Evolutionary conservation across 108 stramenopile species (phyloP).

Genomic region (Fragilariopsis cylindrus): DNA sequence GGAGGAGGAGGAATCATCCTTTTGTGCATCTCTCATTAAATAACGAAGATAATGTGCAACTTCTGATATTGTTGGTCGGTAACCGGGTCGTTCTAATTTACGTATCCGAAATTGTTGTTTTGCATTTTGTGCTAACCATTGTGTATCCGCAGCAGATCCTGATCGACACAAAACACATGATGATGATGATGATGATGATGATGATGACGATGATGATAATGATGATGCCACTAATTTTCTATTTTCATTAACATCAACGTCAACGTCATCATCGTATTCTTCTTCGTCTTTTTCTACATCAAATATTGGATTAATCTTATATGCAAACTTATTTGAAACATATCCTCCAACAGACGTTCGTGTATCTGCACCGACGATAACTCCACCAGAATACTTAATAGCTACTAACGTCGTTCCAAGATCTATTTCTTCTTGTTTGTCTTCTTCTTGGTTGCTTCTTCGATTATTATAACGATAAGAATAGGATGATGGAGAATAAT

Average conservation of each 20-base stretch:
- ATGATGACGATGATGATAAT: background rate
- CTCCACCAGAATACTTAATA: constrained; percentile 63
- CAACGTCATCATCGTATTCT: background rate
- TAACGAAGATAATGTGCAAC: constrained; percentile 64
- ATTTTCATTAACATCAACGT: background rate
- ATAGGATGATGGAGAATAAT: constrained; percentile 15
- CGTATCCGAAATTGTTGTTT: constrained; percentile 47
- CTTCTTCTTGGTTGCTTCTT: background rate
- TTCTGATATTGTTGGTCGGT: constrained; percentile 50
- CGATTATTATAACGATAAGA: background rate
- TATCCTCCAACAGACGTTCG: constrained; percentile 70
- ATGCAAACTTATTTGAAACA: constrained; percentile 77
- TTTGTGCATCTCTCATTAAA: constrained; percentile 29
- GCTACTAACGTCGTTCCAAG: constrained; percentile 84
- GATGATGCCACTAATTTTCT: too few relatives aligned
- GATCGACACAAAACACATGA: constrained; percentile 80
- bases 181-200: constrained; percentile 4
- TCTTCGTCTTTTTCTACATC: constrained; percentile 13
- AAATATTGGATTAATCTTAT: constrained; percentile 51
- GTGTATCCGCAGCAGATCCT: constrained; percentile 88
- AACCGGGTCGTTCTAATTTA: constrained; percentile 26
- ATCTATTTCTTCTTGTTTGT: constrained; percentile 48
- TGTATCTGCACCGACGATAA: constrained; percentile 75
- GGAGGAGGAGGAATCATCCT: background rate
- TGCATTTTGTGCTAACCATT: constrained; percentile 53